phyloP scores from a whole-genome alignment of 2,329 filamentous ascomycete genomes.

The Colletotrichum ledebouriae region DNA sequence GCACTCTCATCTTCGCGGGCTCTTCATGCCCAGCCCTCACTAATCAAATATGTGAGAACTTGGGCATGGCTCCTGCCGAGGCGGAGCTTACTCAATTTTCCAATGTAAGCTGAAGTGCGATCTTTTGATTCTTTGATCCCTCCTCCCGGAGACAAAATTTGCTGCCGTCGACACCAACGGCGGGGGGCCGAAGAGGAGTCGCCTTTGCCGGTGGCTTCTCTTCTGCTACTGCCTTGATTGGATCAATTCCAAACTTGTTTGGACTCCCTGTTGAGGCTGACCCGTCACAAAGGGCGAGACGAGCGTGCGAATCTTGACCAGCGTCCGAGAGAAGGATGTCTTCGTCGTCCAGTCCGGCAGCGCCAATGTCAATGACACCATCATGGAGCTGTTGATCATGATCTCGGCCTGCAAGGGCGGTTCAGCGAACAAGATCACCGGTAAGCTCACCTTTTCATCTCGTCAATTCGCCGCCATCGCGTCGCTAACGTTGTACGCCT shows the following conservation, averaged over 20 bases:
- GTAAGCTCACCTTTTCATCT: constrained; percentile 63
- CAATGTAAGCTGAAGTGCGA: constrained; percentile 66
- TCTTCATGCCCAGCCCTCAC: constrained; percentile 76
- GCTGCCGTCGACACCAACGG: constrained; percentile 32
- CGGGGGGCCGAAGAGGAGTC: not conserved
- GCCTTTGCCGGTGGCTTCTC: constrained; percentile 10
- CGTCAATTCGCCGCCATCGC: constrained; percentile 26
- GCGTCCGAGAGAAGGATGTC: constrained; percentile 96
- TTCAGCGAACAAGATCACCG: constrained; percentile 95
- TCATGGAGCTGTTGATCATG: constrained; percentile 99
- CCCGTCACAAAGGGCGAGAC: constrained; percentile 72
- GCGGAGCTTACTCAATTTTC: constrained; percentile 78
- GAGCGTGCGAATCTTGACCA: constrained; percentile 76
- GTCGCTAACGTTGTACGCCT: constrained; percentile 12
- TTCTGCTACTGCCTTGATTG: constrained; percentile 39
- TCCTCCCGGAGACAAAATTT: constrained; percentile 23
- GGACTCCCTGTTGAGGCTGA: constrained; percentile 47
- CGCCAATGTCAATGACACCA: constrained; percentile 95
- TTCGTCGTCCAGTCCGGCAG: constrained; percentile 99
- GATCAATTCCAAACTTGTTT: constrained; percentile 40
- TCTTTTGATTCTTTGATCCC: constrained; percentile 31
- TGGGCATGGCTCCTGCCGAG: constrained; percentile 74
- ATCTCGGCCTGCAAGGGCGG: constrained; percentile 98
- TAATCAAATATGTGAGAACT: constrained; percentile 75
- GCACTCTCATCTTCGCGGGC: constrained; percentile 77